These are phyloP conservation scores for Aspergillus olivimuriae DNA, from an alignment of 495 filamentous ascomycete genomes.

Conservation along the genomic window DNA sequence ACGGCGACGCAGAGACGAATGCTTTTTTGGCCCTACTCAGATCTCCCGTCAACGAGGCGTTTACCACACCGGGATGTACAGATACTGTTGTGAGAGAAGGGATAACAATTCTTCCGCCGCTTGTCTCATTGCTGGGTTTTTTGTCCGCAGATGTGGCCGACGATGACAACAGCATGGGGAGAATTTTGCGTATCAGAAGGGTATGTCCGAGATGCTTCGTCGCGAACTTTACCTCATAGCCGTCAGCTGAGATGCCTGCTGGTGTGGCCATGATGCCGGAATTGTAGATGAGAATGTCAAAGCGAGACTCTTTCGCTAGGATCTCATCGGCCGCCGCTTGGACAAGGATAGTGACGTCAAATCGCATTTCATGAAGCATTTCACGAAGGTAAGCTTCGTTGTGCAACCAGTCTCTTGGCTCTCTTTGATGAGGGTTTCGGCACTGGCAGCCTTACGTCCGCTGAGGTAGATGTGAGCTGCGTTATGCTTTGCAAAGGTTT, in stretches of 20 bases:
- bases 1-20: conserved; percentile 12
- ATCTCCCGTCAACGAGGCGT: conserved; percentile 26
- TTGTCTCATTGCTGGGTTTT: too few relatives aligned
- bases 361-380: conserved; percentile 39
- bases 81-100: conserved; percentile 34
- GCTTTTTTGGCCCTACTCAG: conserved; percentile 9
- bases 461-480: conserved; percentile 53
- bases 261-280: conserved; percentile 59
- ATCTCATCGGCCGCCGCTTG: conserved; percentile 30
- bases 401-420: conserved; percentile 23
- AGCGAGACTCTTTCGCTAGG: conserved; percentile 16
- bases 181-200: conserved; percentile 52
- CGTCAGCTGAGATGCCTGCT: conserved; percentile 44
- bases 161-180: conserved; percentile 47
- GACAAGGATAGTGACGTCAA: conserved; percentile 40
- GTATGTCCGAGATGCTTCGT: conserved; percentile 65
- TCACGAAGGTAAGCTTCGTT: conserved; percentile 21
- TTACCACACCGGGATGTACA: conserved; percentile 40
- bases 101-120: too few relatives aligned
- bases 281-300: conserved; percentile 61
- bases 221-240: conserved; percentile 63
- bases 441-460: conserved; percentile 42
- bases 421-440: conserved; percentile 34
- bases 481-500: conserved; percentile 47
- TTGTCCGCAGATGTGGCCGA: conserved; percentile 36